Evolutionary conservation across 2,329 filamentous ascomycete genomes (phyloP).

Genomic region (Neopestalotiopsis clavispora): DNA sequence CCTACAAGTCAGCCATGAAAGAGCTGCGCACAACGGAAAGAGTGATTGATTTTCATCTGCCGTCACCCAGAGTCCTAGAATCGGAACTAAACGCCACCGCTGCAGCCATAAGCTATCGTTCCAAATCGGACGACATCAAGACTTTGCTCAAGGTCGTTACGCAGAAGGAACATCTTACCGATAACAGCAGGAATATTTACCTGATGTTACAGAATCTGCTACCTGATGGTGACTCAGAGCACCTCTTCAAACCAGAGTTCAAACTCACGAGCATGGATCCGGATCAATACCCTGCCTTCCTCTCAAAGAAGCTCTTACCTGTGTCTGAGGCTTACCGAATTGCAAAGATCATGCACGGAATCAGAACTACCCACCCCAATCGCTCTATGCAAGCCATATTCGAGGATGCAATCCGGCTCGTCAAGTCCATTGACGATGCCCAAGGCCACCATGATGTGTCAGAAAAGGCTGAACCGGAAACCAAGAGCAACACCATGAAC

Average conservation of each 20-base stretch:
- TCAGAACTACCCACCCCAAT: conserved; percentile 19
- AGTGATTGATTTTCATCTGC: conserved; percentile 20
- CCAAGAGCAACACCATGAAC: neutral
- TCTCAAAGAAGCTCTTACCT: conserved; percentile 27
- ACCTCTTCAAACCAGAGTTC: conserved; percentile 4
- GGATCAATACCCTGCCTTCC: conserved; percentile 19
- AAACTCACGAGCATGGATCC: conserved; percentile 11
- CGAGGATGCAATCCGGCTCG: conserved; percentile 23
- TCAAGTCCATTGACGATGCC: conserved; percentile 28
- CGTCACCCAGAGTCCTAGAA: neutral
- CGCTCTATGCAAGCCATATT: conserved; percentile 24
- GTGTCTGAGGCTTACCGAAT: conserved; percentile 33
- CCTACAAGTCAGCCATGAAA: conserved; percentile 45
- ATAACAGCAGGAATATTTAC: conserved; percentile 35
- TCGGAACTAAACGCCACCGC: neutral
- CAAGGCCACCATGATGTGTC: conserved; percentile 40
- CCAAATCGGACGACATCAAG: neutral
- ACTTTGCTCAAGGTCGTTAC: neutral
- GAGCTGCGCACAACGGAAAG: conserved; percentile 45
- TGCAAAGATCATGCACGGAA: conserved; percentile 33
- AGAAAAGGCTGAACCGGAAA: conserved; percentile 40
- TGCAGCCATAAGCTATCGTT: neutral
- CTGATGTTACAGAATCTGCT: conserved; percentile 24
- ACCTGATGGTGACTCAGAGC: neutral
- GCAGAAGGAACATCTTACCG: conserved; percentile 25